Evolutionary conservation across 805 yeast species (phyloP).

Genomic region (Ogataea angusta): DNA sequence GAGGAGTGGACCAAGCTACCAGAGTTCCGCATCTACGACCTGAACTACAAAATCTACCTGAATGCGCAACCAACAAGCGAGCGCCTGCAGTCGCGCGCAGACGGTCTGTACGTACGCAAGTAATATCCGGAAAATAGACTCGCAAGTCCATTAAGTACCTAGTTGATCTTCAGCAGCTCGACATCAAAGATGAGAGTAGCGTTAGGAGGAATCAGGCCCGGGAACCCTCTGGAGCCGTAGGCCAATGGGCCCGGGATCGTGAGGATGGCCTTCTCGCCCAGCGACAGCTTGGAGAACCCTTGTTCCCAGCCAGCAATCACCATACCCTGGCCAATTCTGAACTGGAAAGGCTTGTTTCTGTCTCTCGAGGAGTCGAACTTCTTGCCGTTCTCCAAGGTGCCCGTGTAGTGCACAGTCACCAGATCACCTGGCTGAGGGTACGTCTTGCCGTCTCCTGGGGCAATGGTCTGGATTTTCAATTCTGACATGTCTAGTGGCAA

Average conservation of each 20-base stretch:
- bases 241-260: conserved; percentile 93
- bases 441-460: conserved; percentile 73
- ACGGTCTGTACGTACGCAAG: conserved; percentile 23
- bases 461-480: conserved; percentile 32
- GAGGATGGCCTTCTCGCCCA: conserved; percentile 89
- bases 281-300: conserved; percentile 86
- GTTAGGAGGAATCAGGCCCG: conserved; percentile 94
- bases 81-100: conserved; percentile 25
- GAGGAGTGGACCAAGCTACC: conserved; percentile 46
- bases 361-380: conserved; percentile 94
- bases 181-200: conserved; percentile 89
- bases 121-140: not conserved
- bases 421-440: conserved; percentile 86
- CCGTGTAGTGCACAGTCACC: conserved; percentile 93
- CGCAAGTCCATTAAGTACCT: conserved; percentile 12
- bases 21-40: conserved; percentile 60
- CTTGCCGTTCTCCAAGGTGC: conserved; percentile 92
- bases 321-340: conserved; percentile 92
- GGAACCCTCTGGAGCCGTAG: conserved; percentile 93
- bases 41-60: conserved; percentile 62
- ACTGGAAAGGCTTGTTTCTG: conserved; percentile 94
- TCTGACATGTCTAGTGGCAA: conserved; percentile 25
- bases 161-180: conserved; percentile 60
- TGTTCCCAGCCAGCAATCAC: conserved; percentile 97
- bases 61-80: conserved; percentile 45